These are phyloP conservation scores for Berberis vulgaris DNA, from an alignment of 164 flowering plant species.

Conservation along the genomic window DNA sequence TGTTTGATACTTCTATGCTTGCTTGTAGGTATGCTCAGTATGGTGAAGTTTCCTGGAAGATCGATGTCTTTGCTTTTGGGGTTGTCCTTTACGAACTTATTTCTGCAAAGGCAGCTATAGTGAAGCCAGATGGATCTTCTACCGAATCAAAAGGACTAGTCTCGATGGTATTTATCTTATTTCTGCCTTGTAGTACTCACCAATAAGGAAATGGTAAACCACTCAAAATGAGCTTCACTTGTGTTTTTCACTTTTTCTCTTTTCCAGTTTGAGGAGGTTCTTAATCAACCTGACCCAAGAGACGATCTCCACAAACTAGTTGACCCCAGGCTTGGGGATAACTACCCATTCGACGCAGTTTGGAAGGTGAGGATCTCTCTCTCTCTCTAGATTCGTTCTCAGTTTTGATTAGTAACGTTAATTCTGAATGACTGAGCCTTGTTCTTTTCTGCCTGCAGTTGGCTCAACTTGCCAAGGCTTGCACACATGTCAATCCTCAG, in stretches of 20 bases:
- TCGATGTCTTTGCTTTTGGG: slow-evolving; percentile 92
- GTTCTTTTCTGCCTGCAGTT: slow-evolving; percentile 1
- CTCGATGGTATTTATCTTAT: slow-evolving; percentile 38
- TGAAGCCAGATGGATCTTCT: slow-evolving; percentile 33
- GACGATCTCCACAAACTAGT: slow-evolving; percentile 53
- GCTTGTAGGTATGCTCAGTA: slow-evolving; percentile 67
- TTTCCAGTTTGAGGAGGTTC: slow-evolving; percentile 69
- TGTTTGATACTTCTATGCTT: neutral
- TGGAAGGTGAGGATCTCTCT: slow-evolving; percentile 36
- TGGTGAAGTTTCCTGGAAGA: slow-evolving; percentile 77
- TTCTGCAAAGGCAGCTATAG: slow-evolving; percentile 77
- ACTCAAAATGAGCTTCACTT: neutral
- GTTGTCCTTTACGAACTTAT: slow-evolving; percentile 86
- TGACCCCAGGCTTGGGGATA: slow-evolving; percentile 69
- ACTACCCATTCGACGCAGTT: slow-evolving; percentile 61
- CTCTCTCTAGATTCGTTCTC: neutral
- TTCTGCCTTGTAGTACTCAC: neutral
- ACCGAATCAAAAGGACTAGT: slow-evolving; percentile 70
- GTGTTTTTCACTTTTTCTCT: neutral
- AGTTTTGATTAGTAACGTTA: neutral
- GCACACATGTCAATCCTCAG: too few relatives aligned
- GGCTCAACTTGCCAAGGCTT: too few relatives aligned
- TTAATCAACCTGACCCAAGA: slow-evolving; percentile 38
- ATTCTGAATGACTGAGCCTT: neutral
- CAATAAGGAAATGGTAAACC: neutral